These are phyloP conservation scores for Tricholoma hemisulphureum DNA, from an alignment of 768 basidiomycete genomes.

Conservation along the genomic window DNA sequence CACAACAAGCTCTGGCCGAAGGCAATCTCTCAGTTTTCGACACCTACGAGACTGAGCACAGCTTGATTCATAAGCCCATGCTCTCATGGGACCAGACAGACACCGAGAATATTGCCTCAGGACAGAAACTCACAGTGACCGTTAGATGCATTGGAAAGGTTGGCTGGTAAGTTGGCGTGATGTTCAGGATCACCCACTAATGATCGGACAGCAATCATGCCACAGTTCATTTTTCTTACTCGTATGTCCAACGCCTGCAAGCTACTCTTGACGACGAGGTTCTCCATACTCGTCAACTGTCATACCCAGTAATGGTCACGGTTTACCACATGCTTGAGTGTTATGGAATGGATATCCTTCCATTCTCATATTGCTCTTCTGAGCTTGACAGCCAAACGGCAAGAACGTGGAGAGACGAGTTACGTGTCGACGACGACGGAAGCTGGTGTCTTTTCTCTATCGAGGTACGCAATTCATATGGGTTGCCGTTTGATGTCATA, in stretches of 20 bases:
- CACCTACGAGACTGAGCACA: conserved; percentile 87
- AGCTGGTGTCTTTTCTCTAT: conserved; percentile 87
- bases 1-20: conserved; percentile 75
- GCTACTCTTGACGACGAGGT: conserved; percentile 34
- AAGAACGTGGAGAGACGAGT: conserved; percentile 24
- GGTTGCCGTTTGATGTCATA: conserved; percentile 85
- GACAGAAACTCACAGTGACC: conserved; percentile 64
- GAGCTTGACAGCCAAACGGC: conserved; percentile 17
- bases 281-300: conserved; percentile 85
- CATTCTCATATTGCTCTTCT: conserved; percentile 42
- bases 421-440: conserved; percentile 47
- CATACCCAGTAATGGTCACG: conserved; percentile 87
- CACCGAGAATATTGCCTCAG: conserved; percentile 55
- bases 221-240: conserved; percentile 81
- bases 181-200: conserved; percentile 12
- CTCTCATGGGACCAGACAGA: conserved; percentile 73
- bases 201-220: conserved; percentile 63
- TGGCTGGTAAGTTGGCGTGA: conserved; percentile 71
- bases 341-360: conserved; percentile 76
- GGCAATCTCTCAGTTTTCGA: conserved; percentile 81
- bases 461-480: conserved; percentile 91
- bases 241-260: conserved; percentile 53
- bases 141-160: conserved; percentile 85
- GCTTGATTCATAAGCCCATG: conserved; percentile 71
- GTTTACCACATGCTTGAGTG: conserved; percentile 96